A percentile compares a stretch with the other conserved stretches of the same genome.
Conservation (phyloP, 306 rosid genomes). For the Rosa chinensis region DNA sequence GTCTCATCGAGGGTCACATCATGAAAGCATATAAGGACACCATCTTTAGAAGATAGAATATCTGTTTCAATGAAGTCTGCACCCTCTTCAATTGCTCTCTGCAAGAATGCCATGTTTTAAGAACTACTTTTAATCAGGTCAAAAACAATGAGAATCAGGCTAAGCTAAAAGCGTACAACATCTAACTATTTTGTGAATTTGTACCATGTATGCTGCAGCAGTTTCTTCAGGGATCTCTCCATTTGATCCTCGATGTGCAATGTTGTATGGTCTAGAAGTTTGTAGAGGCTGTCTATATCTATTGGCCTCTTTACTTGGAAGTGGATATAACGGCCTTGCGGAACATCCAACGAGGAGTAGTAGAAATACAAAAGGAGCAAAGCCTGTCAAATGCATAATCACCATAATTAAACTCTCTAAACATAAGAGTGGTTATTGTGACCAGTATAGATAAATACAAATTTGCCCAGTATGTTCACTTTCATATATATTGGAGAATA, state of each 20-base stretch:
- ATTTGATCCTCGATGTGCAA: slow-evolving; percentile 94
- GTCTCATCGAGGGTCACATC: slow-evolving; percentile 70
- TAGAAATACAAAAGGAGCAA: slow-evolving; percentile 38
- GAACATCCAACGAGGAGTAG: slow-evolving; percentile 53
- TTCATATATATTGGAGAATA: background rate
- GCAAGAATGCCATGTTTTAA: slow-evolving; percentile 31
- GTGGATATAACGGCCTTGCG: slow-evolving; percentile 68
- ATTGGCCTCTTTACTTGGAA: slow-evolving; percentile 44
- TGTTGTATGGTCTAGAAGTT: slow-evolving; percentile 69
- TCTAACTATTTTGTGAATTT: background rate
- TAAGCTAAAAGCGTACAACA: background rate
- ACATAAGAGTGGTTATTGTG: background rate
- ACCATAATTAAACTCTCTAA: background rate
- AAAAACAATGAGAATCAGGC: background rate
- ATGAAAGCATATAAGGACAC: slow-evolving; percentile 82
- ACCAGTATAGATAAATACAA: background rate
- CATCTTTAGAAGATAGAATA: slow-evolving; percentile 83
- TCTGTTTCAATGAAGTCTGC: slow-evolving; percentile 96
- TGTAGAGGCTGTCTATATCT: slow-evolving; percentile 54
- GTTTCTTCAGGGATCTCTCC: slow-evolving; percentile 97
- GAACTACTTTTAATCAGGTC: background rate
- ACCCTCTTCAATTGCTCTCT: slow-evolving; percentile 98
- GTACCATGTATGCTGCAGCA: slow-evolving; percentile 68
- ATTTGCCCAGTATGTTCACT: background rate
- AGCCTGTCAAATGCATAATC: slow-evolving; percentile 41